Evolutionary conservation across 768 basidiomycete genomes (phyloP).

Genomic region (Myochromella boudieri): DNA sequence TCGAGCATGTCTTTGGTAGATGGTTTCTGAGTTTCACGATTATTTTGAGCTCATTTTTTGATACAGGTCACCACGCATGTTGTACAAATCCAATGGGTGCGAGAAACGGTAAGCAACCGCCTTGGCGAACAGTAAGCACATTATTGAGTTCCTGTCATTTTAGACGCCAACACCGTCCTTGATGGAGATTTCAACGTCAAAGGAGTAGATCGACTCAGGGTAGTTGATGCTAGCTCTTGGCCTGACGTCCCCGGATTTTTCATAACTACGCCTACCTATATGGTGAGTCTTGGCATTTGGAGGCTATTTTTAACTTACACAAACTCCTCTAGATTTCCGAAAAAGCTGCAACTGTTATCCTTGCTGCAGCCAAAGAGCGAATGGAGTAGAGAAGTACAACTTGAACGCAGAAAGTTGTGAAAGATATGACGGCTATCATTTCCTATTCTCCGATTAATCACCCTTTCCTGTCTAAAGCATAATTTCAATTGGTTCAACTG

Average conservation of each 20-base stretch:
- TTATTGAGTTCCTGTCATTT: not conserved
- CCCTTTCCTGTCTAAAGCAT: too few species aligned
- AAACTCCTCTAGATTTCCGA: slow-evolving; percentile 26
- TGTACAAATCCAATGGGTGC: slow-evolving; percentile 30
- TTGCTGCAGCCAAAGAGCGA: slow-evolving; percentile 14
- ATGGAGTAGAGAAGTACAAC: too few species aligned
- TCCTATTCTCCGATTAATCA: too few species aligned
- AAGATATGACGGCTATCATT: too few species aligned
- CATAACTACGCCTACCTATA: slow-evolving; percentile 29
- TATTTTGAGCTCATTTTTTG: not conserved
- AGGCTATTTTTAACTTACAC: not conserved
- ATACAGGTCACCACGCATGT: slow-evolving; percentile 29
- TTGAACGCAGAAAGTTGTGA: too few species aligned
- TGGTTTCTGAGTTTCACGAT: too few species aligned
- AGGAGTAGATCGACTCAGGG: slow-evolving; percentile 27
- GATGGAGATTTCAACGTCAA: slow-evolving; percentile 29
- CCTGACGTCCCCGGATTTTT: slow-evolving; percentile 31
- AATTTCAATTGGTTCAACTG: too few species aligned
- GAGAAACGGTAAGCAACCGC: slow-evolving; percentile 20
- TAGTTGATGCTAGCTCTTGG: slow-evolving; percentile 31
- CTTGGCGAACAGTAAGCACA: not conserved
- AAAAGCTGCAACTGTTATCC: slow-evolving; percentile 29
- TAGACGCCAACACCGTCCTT: slow-evolving; percentile 28
- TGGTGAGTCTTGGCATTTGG: slow-evolving; percentile 23
- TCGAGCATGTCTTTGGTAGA: slow-evolving; percentile 26